Base-by-base conservation (phyloP, 176 grass and related monocot species). In the Ampelocalamus luodianensis region DNA sequence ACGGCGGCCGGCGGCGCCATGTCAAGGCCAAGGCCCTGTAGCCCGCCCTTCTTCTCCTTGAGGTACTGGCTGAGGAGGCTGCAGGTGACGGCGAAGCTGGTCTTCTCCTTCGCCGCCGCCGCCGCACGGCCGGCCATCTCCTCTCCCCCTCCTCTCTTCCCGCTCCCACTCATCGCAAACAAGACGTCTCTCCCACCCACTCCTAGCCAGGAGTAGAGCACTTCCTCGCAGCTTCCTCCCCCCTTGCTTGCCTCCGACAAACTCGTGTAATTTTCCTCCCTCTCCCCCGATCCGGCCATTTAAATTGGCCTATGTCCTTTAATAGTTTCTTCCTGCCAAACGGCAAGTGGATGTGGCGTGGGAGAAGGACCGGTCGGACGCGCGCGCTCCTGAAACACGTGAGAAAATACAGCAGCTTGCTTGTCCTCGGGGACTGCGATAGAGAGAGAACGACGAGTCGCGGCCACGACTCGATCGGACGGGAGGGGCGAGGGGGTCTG, bases 11-110 rank as follows among this genome's bases (percentile, higher is more conserved):
- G 67, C 27, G 64, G 42, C 32, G 38, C 44, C 68, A 91, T 69
- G 62, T 13, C 78, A 42, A 91, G 73, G 74, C 76, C 62, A 6
- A 88, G 79, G 23, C 78, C 85, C 14, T 78, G 68, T 49, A 92
- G 79, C 0, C 74, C 83, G 63, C 44, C 66, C 67, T 88, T 86
- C 18, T 82, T 91, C 27, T 85, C 87, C 89, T 87, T 94, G 80
- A 94, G 66, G 51, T 71, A 94, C 71, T 74, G 86, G 89, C 92
- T 89, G 42, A 94, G 85, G 49, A 89, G 87, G 77, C 87, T 89
- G 62, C 92, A 89, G 5, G 92, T 94, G 68, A 72, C 74, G 24
- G 92, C 85, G 84, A 94, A 94, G 89, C 71, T 79, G 23, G 86
- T 75, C 65, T 58, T 82, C 45, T 79, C 81, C 65, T 65, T 80